phyloP scores from a whole-genome alignment of 1,284 basidiomycete genomes.

The Apiotrichum sp. region DNA sequence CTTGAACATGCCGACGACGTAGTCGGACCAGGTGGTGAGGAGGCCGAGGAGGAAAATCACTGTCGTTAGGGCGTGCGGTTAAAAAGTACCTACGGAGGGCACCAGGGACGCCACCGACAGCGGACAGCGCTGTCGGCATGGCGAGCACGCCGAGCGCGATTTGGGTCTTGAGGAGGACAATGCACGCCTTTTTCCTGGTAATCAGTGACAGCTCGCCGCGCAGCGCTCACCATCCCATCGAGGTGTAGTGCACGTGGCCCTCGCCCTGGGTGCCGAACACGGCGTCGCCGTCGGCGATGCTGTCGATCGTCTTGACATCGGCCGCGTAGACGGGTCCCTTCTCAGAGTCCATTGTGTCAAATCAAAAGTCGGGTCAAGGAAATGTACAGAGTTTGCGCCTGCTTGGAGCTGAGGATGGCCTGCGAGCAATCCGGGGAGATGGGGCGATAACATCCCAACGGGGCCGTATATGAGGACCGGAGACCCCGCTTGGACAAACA shows the following conservation, averaged over 20 bases:
- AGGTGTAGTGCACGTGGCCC: conserved; percentile 31
- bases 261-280: conserved; percentile 30
- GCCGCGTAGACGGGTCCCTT: not conserved
- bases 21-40: conserved; percentile 23
- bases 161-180: conserved; percentile 33
- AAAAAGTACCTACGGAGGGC: conserved; percentile 11
- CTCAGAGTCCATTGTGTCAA: not conserved
- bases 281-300: conserved; percentile 22
- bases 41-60: conserved; percentile 25
- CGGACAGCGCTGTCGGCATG: conserved; percentile 24
- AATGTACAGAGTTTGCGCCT: not conserved
- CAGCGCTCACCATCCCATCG: conserved; percentile 31
- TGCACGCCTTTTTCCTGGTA: conserved; percentile 27
- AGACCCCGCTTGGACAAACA: no score
- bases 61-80: not conserved
- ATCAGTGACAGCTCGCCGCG: not conserved
- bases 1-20: conserved; percentile 24
- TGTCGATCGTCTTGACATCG: not conserved
- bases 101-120: conserved; percentile 28
- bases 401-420: no score
- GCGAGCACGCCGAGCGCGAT: conserved; percentile 31
- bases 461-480: no score
- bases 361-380: not conserved
- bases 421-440: no score
- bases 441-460: no score